These are phyloP conservation scores for Aquanectria penicillioides DNA, from an alignment of 2,329 filamentous ascomycete genomes.

Conservation along the genomic window DNA sequence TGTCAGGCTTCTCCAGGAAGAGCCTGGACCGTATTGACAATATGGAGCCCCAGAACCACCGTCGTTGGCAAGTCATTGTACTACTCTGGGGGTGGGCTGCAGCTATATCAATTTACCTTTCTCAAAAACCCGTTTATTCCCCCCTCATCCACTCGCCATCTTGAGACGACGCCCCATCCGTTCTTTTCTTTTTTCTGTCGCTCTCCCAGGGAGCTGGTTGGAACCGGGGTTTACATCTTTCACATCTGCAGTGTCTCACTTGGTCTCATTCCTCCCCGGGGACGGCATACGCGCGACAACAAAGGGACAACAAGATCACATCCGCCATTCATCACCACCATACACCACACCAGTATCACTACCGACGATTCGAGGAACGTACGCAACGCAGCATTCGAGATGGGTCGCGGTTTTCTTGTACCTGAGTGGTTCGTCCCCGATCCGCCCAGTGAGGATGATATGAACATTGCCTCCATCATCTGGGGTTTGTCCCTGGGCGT, in stretches of 20 bases:
- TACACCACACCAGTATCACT: too few relatives aligned
- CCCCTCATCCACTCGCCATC: conserved; percentile 8
- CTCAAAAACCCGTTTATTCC: conserved; percentile 11
- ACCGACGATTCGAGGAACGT: neutral
- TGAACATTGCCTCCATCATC: conserved; percentile 42
- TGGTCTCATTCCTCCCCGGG: neutral
- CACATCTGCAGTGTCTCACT: neutral
- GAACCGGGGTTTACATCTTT: conserved; percentile 11
- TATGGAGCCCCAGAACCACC: conserved; percentile 12
- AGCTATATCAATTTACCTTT: neutral
- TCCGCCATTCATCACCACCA: too few relatives aligned
- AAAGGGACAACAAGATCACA: neutral
- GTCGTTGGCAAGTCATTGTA: conserved; percentile 7
- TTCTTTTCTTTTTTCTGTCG: conserved; percentile 17
- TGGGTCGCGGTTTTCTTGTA: conserved; percentile 36
- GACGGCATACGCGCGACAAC: neutral
- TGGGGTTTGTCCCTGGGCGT: conserved; percentile 42
- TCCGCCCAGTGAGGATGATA: conserved; percentile 33
- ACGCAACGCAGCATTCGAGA: conserved; percentile 17
- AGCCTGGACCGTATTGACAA: conserved; percentile 23
- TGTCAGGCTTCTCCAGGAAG: conserved; percentile 30
- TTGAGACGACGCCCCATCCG: conserved; percentile 10
- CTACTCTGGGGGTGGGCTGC: neutral
- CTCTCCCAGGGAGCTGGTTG: conserved; percentile 9
- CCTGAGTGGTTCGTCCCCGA: conserved; percentile 32